These are phyloP conservation scores for Cupressus sempervirens DNA, from an alignment of 75 land plant genomes.

Conservation along the genomic window DNA sequence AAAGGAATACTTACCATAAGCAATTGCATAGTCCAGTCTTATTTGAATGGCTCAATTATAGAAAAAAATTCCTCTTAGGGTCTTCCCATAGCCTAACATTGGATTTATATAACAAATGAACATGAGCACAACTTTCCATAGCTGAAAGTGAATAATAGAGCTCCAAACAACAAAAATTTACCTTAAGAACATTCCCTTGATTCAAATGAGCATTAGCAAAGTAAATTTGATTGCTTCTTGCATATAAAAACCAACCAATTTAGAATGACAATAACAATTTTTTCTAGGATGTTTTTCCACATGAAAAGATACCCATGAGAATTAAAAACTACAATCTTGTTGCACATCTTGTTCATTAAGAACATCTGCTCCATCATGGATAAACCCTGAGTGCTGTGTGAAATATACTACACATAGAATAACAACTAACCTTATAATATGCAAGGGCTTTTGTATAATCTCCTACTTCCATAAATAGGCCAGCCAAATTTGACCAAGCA, in stretches of 20 bases:
- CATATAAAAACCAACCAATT: not conserved
- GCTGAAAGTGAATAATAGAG: slow-evolving; percentile 4
- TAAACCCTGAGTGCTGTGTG: not conserved
- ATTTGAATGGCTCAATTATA: slow-evolving; percentile 79
- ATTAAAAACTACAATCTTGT: not conserved
- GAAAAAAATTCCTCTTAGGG: slow-evolving; percentile 84
- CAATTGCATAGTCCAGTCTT: slow-evolving; percentile 83
- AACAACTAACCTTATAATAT: slow-evolving; percentile 68
- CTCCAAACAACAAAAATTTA: slow-evolving; percentile 25
- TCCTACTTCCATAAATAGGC: slow-evolving; percentile 89
- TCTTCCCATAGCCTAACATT: slow-evolving; percentile 81
- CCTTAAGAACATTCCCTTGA: slow-evolving; percentile 92
- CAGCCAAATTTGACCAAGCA: slow-evolving; percentile 99
- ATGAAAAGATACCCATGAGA: not conserved
- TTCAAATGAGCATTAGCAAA: slow-evolving; percentile 92
- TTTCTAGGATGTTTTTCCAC: not conserved
- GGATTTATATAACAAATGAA: slow-evolving; percentile 15
- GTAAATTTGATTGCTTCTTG: slow-evolving; percentile 82
- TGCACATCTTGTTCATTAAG: not conserved
- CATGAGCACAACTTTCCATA: slow-evolving; percentile 7
- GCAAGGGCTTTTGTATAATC: slow-evolving; percentile 73
- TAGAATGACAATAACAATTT: slow-evolving; percentile 4
- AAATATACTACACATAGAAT: not conserved
- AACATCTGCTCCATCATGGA: not conserved
- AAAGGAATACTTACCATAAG: slow-evolving; percentile 68